These are phyloP conservation scores for Apocynum venetum DNA, from an alignment of 257 asterid genomes.

Conservation along the genomic window DNA sequence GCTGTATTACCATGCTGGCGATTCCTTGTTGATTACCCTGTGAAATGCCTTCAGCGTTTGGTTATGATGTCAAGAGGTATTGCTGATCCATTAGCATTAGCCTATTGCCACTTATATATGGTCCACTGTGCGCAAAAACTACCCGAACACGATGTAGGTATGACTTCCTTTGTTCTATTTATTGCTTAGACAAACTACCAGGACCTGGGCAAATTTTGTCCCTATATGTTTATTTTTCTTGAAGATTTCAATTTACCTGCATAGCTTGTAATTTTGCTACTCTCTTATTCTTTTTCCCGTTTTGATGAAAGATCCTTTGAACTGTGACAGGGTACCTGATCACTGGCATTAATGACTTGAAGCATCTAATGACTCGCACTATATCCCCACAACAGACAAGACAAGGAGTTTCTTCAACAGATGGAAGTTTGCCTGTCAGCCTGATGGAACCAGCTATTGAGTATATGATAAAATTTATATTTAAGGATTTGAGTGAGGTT, in stretches of 20 bases:
- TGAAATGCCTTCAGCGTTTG: slow-evolving; percentile 61
- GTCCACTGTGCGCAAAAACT: slow-evolving; percentile 69
- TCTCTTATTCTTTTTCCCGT: neutral
- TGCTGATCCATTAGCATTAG: slow-evolving; percentile 76
- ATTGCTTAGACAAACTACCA: neutral
- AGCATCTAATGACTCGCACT: slow-evolving; percentile 40
- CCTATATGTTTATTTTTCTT: neutral
- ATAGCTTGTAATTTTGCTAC: neutral
- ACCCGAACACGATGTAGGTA: slow-evolving; percentile 53
- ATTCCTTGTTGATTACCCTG: slow-evolving; percentile 56
- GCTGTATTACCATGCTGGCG: slow-evolving; percentile 76
- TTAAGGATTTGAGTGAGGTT: slow-evolving; percentile 66
- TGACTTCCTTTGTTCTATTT: slow-evolving; percentile 14
- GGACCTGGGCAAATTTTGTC: too few relatives aligned
- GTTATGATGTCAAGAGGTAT: slow-evolving; percentile 81
- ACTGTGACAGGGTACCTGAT: slow-evolving; percentile 58
- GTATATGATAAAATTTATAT: slow-evolving; percentile 54
- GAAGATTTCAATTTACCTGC: neutral
- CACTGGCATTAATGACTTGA: slow-evolving; percentile 66
- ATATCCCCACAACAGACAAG: slow-evolving; percentile 32
- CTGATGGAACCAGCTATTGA: slow-evolving; percentile 75
- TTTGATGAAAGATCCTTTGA: slow-evolving; percentile 9
- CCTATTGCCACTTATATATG: slow-evolving; percentile 78
- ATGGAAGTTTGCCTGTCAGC: slow-evolving; percentile 39
- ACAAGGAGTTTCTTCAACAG: slow-evolving; percentile 37